phyloP scores from a whole-genome alignment of 202 grass and related monocot species.

The Cymbopogon flexuosus region DNA sequence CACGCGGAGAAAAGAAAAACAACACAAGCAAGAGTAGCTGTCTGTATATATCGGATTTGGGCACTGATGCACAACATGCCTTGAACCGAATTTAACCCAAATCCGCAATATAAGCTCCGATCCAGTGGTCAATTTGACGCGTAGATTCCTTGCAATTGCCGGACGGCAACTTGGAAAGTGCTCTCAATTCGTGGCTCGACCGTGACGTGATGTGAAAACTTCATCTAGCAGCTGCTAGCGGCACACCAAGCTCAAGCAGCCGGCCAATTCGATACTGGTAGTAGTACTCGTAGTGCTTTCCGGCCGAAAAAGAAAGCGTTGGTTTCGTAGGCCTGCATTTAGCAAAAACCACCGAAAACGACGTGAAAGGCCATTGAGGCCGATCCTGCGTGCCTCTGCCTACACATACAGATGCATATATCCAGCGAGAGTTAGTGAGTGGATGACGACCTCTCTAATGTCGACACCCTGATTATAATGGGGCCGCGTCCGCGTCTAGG shows the following conservation, averaged over 20 bases:
- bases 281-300: background rate
- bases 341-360: slow-evolving; percentile 6
- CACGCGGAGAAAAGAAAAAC: background rate
- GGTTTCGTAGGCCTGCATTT: background rate
- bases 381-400: background rate
- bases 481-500: background rate
- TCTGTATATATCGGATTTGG: too few relatives aligned
- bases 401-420: background rate
- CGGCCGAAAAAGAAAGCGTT: background rate
- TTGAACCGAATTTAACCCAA: too few relatives aligned
- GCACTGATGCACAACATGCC: too few relatives aligned
- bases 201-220: too few relatives aligned
- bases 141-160: too few relatives aligned
- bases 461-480: background rate
- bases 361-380: background rate
- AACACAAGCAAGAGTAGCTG: background rate
- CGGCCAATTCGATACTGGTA: too few relatives aligned
- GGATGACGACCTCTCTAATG: background rate
- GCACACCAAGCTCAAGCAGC: too few relatives aligned
- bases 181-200: too few relatives aligned
- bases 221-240: too few relatives aligned
- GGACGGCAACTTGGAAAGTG: too few relatives aligned
- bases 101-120: too few relatives aligned
- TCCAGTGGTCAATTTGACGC: too few relatives aligned
- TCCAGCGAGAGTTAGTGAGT: background rate